Base-by-base conservation (phyloP, 2,329 filamentous ascomycete genomes). In the Aspergillus fijiensis region DNA sequence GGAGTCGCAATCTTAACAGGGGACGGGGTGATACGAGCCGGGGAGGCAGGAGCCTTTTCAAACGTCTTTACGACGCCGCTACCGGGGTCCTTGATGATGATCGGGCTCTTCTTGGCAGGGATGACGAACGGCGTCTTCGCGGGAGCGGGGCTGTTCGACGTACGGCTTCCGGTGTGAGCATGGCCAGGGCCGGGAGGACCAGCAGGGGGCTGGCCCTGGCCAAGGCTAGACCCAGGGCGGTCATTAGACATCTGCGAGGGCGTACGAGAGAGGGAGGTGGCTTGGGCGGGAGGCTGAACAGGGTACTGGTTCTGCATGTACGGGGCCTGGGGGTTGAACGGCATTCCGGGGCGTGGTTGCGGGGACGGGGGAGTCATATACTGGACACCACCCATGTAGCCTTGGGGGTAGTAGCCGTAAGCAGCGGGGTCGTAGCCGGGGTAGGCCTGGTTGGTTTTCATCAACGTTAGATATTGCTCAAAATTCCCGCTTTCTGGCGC, bases 51-150 rank as follows among this genome's bases (percentile, higher is more conserved):
- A 1, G 87, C 86, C 77, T 89, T 90, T 57, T 85, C 73, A 80
- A 90, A 79, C 82, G 84, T 82, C 67, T 92, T 87, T 12, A 97
- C 81, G 31, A 87, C 85, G 72, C 95, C 91, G 63, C 92, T 93
- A 58, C 88, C 84, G 31, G 89, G 84, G 70, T 92, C 91, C 82
- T 92, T 96, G 81, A 97, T 96, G 52, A 87, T 82, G 65, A 97
- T 89, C 1, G 89, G 87, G 51, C 87, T 92, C 81, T 89, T 91
- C 60, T 74, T 73, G 2, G 76, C 81, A 10, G 89, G 87, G 61
- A 86, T 85, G 62, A 88, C 83, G 63, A 88, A 87, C 65, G 86
- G 84, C 3, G 85, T 80, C 63, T 85, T 85, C 39, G 86, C 82
- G 25, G 83, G 85, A 35, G 88, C 85, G 60, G 82, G 84, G 80